Conservation (phyloP, 345 rosid genomes). For the Heritiera littoralis region DNA sequence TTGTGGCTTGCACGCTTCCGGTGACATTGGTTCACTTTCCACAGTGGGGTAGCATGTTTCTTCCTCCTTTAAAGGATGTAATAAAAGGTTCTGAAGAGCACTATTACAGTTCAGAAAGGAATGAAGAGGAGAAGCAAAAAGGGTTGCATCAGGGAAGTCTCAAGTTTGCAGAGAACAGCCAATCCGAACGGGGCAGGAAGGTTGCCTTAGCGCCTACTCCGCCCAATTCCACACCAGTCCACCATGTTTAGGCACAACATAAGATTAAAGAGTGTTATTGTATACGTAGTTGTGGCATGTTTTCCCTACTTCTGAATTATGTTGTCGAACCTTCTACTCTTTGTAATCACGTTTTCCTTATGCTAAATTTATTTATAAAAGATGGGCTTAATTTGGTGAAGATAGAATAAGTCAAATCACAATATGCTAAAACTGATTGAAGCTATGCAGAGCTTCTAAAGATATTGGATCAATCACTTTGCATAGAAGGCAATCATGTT, state of each 20-base stretch:
- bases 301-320: too few relatives aligned
- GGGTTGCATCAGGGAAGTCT: constrained; percentile 65
- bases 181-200: constrained; percentile 61
- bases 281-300: not conserved
- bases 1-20: constrained; percentile 60
- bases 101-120: constrained; percentile 63
- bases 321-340: too few relatives aligned
- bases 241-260: constrained; percentile 34
- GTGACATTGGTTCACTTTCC: constrained; percentile 70
- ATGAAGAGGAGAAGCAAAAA: constrained; percentile 61
- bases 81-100: constrained; percentile 52
- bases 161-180: constrained; percentile 70
- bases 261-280: not conserved
- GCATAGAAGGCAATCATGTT: not conserved
- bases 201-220: constrained; percentile 51
- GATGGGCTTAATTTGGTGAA: too few relatives aligned
- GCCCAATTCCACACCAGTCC: constrained; percentile 40
- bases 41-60: constrained; percentile 82
- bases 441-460: constrained; percentile 3
- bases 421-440: not conserved
- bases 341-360: too few relatives aligned
- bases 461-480: not conserved
- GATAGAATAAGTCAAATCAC: too few relatives aligned
- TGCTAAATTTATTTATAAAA: too few relatives aligned
- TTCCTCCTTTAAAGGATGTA: constrained; percentile 46